Base-by-base conservation (phyloP, 805 yeast species). In the Jamesozyma hellenica region DNA sequence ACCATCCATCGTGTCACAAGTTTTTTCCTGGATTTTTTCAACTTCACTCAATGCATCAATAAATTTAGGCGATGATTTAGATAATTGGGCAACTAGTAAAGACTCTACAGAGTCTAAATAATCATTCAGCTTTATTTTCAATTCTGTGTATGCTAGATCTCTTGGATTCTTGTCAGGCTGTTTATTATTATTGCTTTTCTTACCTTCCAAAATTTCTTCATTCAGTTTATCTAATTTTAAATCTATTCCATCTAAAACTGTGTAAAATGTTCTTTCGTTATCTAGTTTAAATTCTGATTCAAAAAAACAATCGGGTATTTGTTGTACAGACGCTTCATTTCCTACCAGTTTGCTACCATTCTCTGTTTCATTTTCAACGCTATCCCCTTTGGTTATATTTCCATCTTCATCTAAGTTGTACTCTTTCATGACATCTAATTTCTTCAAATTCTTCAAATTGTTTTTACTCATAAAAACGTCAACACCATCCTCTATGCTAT, bases 51-150 rank as follows among this genome's bases (percentile, higher is more conserved):
- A 65, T 0, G 96, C 88, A 38, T 76, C 76, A 61, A 87, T 87
- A 54, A 92, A 90, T 7, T 88, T 78, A 39, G 77, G 76, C 0
- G 96, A 84, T 0, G 95, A 82, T 46, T 75, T 74, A 3, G 95
- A 81, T 26, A 92, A 86, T 58, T 87, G 95, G 30, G 74, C 70
- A 15, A 88, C 82, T 32, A 90, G 63, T 44, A 82, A 79, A 28
- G 83, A 68, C 60, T 90, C 98, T 1, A 90, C 86, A 0, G 77
- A 70, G 55, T 92, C 97, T 40, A 92, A 66, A 53, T 87, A 86
- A 61, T 78, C 77, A 3, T 92, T 82, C 27, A 90, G 64, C 53
- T 76, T 78, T 33, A 86, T 94, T 52, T 82, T 95, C 14, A 88
- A 58, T 9, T 76, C 67, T 51, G 75, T 73, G 47, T 75, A 69